Percentiles rank a stretch among this genome's conserved stretches.
phyloP scores from a whole-genome alignment of 345 rosid genomes.

The Cardamine occulta region DNA sequence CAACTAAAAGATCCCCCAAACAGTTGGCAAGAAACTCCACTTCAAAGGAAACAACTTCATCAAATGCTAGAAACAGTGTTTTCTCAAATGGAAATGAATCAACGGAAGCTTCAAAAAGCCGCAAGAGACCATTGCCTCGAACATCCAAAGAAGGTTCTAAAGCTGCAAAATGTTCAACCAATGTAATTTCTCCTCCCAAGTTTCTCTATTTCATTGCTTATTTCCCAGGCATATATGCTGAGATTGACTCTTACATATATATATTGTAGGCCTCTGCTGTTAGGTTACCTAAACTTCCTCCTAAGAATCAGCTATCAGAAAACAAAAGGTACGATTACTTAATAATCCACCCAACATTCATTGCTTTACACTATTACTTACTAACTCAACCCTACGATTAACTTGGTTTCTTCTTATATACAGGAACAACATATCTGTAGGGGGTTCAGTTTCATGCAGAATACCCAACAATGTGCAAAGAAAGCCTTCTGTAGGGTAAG shows the following conservation, averaged over 20 bases:
- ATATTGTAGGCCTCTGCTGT: slow-evolving; percentile 54
- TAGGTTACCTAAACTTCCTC: slow-evolving; percentile 46
- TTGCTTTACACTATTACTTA: not conserved
- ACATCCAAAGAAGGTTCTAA: slow-evolving; percentile 45
- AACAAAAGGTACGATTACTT: slow-evolving; percentile 53
- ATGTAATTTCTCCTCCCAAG: slow-evolving; percentile 49
- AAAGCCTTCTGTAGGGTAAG: slow-evolving; percentile 48
- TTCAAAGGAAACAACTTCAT: slow-evolving; percentile 39
- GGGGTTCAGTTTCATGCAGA: slow-evolving; percentile 51
- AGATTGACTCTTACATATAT: slow-evolving; percentile 25
- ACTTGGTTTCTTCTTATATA: slow-evolving; percentile 30
- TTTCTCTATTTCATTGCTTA: slow-evolving; percentile 15
- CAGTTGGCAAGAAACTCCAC: slow-evolving; percentile 43
- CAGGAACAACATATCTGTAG: slow-evolving; percentile 48
- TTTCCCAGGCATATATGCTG: slow-evolving; percentile 2
- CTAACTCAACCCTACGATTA: not conserved
- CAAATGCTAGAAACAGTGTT: slow-evolving; percentile 43
- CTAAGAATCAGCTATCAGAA: slow-evolving; percentile 47
- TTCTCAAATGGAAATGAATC: slow-evolving; percentile 29
- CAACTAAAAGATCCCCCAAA: slow-evolving; percentile 46
- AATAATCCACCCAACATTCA: not conserved
- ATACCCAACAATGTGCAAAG: slow-evolving; percentile 41
- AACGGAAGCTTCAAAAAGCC: slow-evolving; percentile 24
- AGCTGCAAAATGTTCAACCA: slow-evolving; percentile 48
- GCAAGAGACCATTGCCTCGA: slow-evolving; percentile 48